A percentile compares a stretch with the other conserved stretches of the same genome.
Evolutionary conservation across 2,329 filamentous ascomycete genomes (phyloP).

Genomic region (Camptophora hylomeconis): DNA sequence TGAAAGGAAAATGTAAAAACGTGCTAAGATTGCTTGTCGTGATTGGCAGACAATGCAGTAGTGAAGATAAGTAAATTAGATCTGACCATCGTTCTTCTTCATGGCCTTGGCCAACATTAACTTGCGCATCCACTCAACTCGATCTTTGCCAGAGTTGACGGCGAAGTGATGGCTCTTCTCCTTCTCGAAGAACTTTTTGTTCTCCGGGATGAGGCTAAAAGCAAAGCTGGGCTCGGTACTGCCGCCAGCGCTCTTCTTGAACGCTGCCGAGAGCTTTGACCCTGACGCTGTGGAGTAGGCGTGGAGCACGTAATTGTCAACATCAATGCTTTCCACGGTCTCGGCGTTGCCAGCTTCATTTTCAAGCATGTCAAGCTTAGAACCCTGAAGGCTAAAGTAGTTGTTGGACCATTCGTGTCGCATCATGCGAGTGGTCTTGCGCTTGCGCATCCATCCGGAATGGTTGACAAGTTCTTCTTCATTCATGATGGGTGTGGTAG

Average conservation of each 20-base stretch:
- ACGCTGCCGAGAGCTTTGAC: constrained; percentile 73
- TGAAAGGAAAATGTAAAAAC: not conserved
- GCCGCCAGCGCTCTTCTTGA: constrained; percentile 47
- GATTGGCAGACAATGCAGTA: no score
- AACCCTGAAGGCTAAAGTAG: constrained; percentile 74
- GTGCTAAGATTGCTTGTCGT: no score
- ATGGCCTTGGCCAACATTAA: constrained; percentile 33
- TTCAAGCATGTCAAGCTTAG: constrained; percentile 38
- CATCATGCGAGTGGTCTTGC: constrained; percentile 75
- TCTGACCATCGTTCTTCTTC: constrained; percentile 8
- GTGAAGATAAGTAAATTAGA: not conserved
- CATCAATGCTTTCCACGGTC: constrained; percentile 23
- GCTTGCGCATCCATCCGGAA: constrained; percentile 87
- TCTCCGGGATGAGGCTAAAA: constrained; percentile 30
- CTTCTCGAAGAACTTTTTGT: constrained; percentile 25
- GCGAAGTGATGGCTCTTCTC: constrained; percentile 88
- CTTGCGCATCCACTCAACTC: constrained; percentile 70
- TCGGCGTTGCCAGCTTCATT: constrained; percentile 18
- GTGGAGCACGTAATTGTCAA: constrained; percentile 28
- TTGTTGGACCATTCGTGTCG: constrained; percentile 90
- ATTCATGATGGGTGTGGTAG: constrained; percentile 5
- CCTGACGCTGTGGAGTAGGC: constrained; percentile 46
- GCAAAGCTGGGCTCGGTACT: constrained; percentile 27
- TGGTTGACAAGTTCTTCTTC: constrained; percentile 36
- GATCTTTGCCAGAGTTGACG: constrained; percentile 71